Base-by-base conservation (phyloP, 1,139 yeast species). In the Suhomyces anneliseae region DNA sequence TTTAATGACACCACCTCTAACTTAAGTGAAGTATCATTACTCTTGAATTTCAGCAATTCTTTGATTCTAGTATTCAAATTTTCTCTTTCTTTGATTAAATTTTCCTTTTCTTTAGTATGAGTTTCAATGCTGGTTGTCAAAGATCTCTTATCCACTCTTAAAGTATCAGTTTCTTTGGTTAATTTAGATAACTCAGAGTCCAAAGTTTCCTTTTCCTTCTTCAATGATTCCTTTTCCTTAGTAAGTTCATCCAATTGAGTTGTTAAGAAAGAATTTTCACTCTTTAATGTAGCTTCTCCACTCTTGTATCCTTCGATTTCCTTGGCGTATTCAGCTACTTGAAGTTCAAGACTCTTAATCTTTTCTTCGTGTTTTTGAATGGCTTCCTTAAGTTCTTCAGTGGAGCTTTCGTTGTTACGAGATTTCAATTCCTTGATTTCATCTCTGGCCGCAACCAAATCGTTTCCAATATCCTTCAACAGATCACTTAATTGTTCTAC, bases 391-490 rank as follows among this genome's bases (percentile, higher is more conserved):
- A 31, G 34, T 1, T 45, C 34, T 10, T 7, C 26, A 3, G 27
- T 11, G 27, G 27, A 26, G 31, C 39, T 12, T 40, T 42, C 44
- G 26, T 50, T 40, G 11, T 45, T 27, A n/a, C 32, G 24, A 6
- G 36, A 43, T 46, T 55, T 60, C 46, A 60, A 55, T 12, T 54
- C 59, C 46, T 70, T 68, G 15, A 70, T 50, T 47, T 71, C 57
- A 36, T 78, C 83, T 50, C 73, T 73, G 0, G 83, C 74, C 1
- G 72, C 69, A 0, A 89, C 95, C 27, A 89, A 70, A 43, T 88
- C 95, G 57, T 86, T 80, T 1, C 96, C 96, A 19, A 90, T 76
- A 43, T 80, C 82, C 54, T 78, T 79, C 42, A 90, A 65, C 87
- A 83, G 86, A 48, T 88, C 96, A 53, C 85, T 78, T 45, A 87